phyloP scores from a whole-genome alignment of 495 filamentous ascomycete genomes.

The Apiosordaria backusii region DNA sequence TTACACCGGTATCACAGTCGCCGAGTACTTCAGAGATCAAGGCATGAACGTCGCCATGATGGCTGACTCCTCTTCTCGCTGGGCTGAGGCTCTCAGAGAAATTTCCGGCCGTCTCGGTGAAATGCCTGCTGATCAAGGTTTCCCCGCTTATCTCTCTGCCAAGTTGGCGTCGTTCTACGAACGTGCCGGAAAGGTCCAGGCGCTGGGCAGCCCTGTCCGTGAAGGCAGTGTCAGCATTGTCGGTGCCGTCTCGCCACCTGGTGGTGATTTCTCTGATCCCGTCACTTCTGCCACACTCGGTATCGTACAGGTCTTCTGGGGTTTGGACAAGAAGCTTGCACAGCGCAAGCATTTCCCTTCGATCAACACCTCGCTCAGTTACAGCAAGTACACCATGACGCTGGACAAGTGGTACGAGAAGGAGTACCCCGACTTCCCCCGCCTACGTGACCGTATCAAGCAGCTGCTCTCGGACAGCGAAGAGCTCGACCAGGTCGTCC shows the following conservation, averaged over 20 bases:
- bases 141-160: conserved; percentile 93
- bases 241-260: conserved; percentile 92
- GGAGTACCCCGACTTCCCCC: conserved; percentile 89
- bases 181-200: conserved; percentile 81
- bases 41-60: conserved; percentile 99
- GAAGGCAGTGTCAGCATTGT: conserved; percentile 95
- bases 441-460: conserved; percentile 85
- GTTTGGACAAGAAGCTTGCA: conserved; percentile 97
- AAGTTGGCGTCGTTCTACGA: conserved; percentile 99
- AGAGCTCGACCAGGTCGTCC: conserved; percentile 97
- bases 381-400: conserved; percentile 90
- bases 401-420: conserved; percentile 93
- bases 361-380: conserved; percentile 91
- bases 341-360: conserved; percentile 99
- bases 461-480: conserved; percentile 92
- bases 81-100: conserved; percentile 98
- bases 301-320: conserved; percentile 99
- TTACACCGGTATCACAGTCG: conserved; percentile 97
- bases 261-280: conserved; percentile 98
- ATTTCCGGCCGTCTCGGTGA: conserved; percentile 98
- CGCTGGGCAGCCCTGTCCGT: conserved; percentile 83
- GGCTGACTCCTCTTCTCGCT: conserved; percentile 97
- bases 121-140: conserved; percentile 99
- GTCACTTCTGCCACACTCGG: conserved; percentile 90
- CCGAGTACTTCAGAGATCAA: conserved; percentile 98